Percentiles rank a stretch among this genome's conserved stretches.
Evolutionary conservation across 768 basidiomycete species (phyloP).

Genomic region (Austroboletus eburneus): DNA sequence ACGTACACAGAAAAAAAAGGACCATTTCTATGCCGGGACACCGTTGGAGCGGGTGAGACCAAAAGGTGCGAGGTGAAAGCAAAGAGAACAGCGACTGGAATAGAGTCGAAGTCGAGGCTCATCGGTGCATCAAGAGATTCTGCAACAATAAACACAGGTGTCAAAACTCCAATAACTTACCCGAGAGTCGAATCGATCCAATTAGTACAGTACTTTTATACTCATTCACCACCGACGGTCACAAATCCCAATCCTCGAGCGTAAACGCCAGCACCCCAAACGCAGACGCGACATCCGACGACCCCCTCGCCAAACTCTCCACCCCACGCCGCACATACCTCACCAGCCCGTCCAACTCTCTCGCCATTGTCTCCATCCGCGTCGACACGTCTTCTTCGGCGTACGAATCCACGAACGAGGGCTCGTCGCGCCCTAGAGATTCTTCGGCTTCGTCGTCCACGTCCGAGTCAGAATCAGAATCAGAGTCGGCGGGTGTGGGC

Average conservation of each 20-base stretch:
- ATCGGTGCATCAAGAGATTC: too few relatives aligned
- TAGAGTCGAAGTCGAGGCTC: too few relatives aligned
- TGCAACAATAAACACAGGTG: too few relatives aligned
- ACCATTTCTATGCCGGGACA: too few relatives aligned
- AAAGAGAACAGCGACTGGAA: too few relatives aligned
- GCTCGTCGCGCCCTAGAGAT: too few relatives aligned
- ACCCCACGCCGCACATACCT: conserved; percentile 64
- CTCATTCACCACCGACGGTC: background rate
- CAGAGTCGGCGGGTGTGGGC: conserved; percentile 23
- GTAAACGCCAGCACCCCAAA: conserved; percentile 74
- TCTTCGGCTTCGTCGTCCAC: conserved; percentile 39
- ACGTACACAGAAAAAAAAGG: too few relatives aligned
- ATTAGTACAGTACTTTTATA: too few relatives aligned
- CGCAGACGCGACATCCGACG: conserved; percentile 54
- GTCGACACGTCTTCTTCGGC: conserved; percentile 46
- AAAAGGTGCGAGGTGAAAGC: too few relatives aligned
- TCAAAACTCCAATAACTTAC: too few relatives aligned
- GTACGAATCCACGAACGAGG: conserved; percentile 43
- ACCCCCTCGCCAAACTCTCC: conserved; percentile 62
- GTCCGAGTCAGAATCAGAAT: conserved; percentile 28
- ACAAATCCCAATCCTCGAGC: conserved; percentile 73
- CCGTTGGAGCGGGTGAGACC: too few relatives aligned
- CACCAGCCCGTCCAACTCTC: conserved; percentile 68
- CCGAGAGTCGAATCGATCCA: too few relatives aligned
- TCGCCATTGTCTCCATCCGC: conserved; percentile 59